These are phyloP conservation scores for Monosporascus sp. DNA, from an alignment of 2,329 filamentous ascomycete species.

Conservation along the genomic window DNA sequence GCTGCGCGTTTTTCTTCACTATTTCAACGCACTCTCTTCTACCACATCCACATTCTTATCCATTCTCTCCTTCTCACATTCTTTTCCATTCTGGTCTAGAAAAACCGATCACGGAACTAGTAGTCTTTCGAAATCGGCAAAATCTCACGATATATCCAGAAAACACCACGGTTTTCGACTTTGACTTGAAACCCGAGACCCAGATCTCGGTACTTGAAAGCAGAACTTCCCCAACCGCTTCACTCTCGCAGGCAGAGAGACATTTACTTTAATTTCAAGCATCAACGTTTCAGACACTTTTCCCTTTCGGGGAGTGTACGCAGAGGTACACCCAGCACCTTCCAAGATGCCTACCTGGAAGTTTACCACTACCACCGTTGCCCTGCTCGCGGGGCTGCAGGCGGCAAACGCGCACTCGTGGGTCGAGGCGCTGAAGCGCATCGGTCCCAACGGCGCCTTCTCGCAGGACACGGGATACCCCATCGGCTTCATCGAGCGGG, in stretches of 20 bases:
- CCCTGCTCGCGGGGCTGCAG: slow-evolving; percentile 27
- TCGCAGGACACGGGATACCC: slow-evolving; percentile 66
- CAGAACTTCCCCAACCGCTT: not conserved
- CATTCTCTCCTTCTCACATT: not conserved
- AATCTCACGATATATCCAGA: not conserved
- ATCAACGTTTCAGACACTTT: not conserved
- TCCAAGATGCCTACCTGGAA: slow-evolving; percentile 14
- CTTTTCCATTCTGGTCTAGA: not conserved
- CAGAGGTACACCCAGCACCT: not conserved
- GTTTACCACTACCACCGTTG: slow-evolving; percentile 9
- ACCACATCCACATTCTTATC: not conserved
- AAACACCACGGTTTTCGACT: not conserved
- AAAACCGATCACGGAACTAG: not conserved
- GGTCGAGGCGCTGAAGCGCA: slow-evolving; percentile 70
- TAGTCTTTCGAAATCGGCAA: not conserved
- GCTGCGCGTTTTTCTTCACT: not conserved
- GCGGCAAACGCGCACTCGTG: slow-evolving; percentile 63
- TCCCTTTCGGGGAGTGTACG: not conserved
- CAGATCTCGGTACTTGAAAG: not conserved
- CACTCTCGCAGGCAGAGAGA: not conserved
- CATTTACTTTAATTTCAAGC: slow-evolving; percentile 3
- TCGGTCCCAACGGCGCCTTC: slow-evolving; percentile 70
- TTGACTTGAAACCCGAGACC: not conserved
- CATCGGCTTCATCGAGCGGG: slow-evolving; percentile 63
- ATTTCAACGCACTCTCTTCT: not conserved